Percentiles rank a stretch among this genome's conserved stretches.
phyloP scores from a whole-genome alignment of 1,284 basidiomycete genomes.

The Microbotryomycetes sp. region DNA sequence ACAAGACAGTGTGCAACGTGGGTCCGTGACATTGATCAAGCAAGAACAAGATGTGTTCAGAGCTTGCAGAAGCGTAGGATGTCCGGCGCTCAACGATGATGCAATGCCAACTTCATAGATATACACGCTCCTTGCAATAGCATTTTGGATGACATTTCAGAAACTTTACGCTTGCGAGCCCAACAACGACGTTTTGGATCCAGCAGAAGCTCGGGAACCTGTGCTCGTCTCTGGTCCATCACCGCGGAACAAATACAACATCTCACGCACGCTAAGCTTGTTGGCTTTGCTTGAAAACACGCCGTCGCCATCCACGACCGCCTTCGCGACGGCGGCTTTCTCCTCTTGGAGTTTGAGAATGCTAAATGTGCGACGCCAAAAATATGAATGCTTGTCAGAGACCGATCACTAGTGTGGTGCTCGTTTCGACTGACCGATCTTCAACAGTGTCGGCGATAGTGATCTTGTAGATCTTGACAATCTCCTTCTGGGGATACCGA shows the following conservation, averaged over 20 bases:
- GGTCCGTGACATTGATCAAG: constrained; percentile 20
- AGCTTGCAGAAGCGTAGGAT: neutral
- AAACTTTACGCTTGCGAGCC: no score
- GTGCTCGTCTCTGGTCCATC: no score
- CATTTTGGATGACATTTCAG: no score
- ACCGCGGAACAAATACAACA: constrained; percentile 64
- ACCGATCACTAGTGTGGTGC: neutral
- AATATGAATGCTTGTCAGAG: neutral
- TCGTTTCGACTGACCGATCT: constrained; percentile 64
- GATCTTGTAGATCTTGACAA: constrained; percentile 89
- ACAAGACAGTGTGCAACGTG: constrained; percentile 15
- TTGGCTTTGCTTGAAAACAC: constrained; percentile 58
- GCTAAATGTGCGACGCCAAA: constrained; percentile 7
- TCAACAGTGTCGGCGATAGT: constrained; percentile 85
- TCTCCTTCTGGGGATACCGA: constrained; percentile 69
- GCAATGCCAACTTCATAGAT: no score
- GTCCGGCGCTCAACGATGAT: neutral
- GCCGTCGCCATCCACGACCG: constrained; percentile 81
- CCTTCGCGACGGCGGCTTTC: constrained; percentile 76
- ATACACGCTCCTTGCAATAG: no score
- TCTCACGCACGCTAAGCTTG: constrained; percentile 74
- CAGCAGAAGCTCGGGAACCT: no score
- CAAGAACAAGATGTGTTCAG: constrained; percentile 3
- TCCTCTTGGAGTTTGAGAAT: constrained; percentile 60
- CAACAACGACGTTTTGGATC: no score